Evolutionary conservation across 495 filamentous ascomycete genomes (phyloP).

Genomic region (Alectoria sarmentosa): DNA sequence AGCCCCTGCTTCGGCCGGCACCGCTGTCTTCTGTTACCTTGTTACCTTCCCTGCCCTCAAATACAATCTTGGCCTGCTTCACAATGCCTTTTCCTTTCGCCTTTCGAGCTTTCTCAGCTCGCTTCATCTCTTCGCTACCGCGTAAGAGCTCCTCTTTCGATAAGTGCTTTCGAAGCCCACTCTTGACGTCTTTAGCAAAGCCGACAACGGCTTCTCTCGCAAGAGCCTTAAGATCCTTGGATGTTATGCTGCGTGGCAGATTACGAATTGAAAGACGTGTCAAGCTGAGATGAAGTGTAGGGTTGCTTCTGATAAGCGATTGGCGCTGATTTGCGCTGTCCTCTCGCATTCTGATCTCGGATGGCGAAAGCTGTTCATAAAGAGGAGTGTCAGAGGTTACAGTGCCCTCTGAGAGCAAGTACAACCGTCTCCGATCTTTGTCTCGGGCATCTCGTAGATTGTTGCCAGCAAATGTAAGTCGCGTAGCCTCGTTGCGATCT

Average conservation of each 20-base stretch:
- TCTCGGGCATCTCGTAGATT: constrained; percentile 59
- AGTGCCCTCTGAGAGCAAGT: constrained; percentile 79
- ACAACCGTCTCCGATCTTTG: constrained; percentile 87
- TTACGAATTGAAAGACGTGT: constrained; percentile 94
- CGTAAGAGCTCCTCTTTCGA: constrained; percentile 81
- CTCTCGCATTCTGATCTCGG: constrained; percentile 82
- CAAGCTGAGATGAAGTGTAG: constrained; percentile 78
- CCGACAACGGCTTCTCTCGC: constrained; percentile 86
- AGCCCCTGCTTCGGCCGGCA: constrained; percentile 78
- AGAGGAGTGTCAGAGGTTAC: constrained; percentile 64
- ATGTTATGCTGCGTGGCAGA: constrained; percentile 72
- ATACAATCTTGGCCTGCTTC: constrained; percentile 91
- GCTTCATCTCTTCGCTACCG: constrained; percentile 68
- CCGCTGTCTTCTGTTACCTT: constrained; percentile 69
- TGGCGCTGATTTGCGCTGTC: constrained; percentile 82
- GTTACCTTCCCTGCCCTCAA: constrained; percentile 72
- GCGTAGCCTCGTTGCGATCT: constrained; percentile 64
- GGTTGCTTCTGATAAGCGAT: constrained; percentile 82
- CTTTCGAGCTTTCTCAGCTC: constrained; percentile 69
- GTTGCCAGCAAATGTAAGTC: constrained; percentile 61
- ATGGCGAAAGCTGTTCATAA: constrained; percentile 65
- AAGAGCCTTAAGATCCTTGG: constrained; percentile 85
- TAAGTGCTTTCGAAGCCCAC: constrained; percentile 59
- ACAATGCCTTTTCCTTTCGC: constrained; percentile 85
- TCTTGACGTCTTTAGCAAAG: constrained; percentile 85